Evolutionary conservation across 768 basidiomycete species (phyloP).

Genomic region (Naganishia randhawae): DNA sequence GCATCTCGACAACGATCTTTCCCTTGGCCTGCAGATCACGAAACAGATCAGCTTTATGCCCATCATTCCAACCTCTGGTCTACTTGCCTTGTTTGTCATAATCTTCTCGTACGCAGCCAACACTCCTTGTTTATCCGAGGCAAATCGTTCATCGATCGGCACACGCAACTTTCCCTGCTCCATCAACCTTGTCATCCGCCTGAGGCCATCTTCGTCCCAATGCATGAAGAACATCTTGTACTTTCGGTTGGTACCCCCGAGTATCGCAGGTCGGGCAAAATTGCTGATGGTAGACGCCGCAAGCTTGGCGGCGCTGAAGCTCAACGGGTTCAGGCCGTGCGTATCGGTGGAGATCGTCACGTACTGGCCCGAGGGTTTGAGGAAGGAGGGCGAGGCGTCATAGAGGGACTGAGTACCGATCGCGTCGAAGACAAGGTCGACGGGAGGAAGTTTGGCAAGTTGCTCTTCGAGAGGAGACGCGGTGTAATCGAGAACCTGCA

Average conservation of each 20-base stretch:
- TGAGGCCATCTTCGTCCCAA: slow-evolving; percentile 15
- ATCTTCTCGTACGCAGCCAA: slow-evolving; percentile 26
- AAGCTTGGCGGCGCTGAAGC: neutral
- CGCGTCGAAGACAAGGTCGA: slow-evolving; percentile 24
- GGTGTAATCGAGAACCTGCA: slow-evolving; percentile 25
- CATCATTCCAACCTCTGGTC: slow-evolving; percentile 56
- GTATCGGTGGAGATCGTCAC: slow-evolving; percentile 20
- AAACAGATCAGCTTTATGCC: slow-evolving; percentile 58
- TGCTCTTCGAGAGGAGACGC: slow-evolving; percentile 26
- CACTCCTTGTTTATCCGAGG: slow-evolving; percentile 17
- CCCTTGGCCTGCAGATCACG: slow-evolving; percentile 15
- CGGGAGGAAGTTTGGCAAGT: slow-evolving; percentile 5
- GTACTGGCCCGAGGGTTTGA: slow-evolving; percentile 18
- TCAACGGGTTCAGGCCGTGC: neutral
- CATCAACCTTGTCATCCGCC: slow-evolving; percentile 11
- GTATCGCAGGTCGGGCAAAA: slow-evolving; percentile 8
- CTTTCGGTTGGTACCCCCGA: slow-evolving; percentile 23
- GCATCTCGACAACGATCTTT: slow-evolving; percentile 21
- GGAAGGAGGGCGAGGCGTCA: slow-evolving; percentile 23
- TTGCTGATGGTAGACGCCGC: slow-evolving; percentile 1
- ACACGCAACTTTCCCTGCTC: slow-evolving; percentile 17
- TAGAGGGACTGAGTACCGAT: slow-evolving; percentile 26
- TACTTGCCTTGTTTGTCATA: slow-evolving; percentile 25
- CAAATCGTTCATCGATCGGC: slow-evolving; percentile 18
- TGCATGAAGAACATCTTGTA: slow-evolving; percentile 27